These are phyloP conservation scores for Aspergillus nanangensis DNA, from an alignment of 495 filamentous ascomycete species.

Conservation along the genomic window DNA sequence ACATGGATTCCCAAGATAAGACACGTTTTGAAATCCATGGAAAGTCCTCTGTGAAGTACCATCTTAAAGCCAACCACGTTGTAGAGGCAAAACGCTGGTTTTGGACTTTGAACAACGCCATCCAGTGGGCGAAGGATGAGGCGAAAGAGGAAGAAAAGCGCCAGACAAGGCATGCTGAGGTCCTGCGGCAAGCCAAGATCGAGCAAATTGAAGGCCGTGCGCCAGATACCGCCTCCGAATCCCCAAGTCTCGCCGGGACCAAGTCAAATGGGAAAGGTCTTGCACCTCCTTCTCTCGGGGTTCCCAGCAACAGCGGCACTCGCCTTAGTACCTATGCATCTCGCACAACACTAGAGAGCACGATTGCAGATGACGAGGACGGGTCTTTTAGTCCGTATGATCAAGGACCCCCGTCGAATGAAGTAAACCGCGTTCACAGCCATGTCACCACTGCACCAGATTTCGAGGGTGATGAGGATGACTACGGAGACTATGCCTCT, in stretches of 20 bases:
- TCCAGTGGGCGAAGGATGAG: constrained; percentile 97
- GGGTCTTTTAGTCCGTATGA: constrained; percentile 55
- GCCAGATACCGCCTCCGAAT: constrained; percentile 28
- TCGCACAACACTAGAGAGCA: constrained; percentile 46
- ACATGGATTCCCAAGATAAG: constrained; percentile 96
- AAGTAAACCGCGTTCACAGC: constrained; percentile 44
- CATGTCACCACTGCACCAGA: constrained; percentile 41
- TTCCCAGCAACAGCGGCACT: constrained; percentile 32
- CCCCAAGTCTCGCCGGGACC: constrained; percentile 16
- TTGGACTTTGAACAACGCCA: constrained; percentile 97
- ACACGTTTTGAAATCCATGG: constrained; percentile 95
- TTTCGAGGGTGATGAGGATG: constrained; percentile 72
- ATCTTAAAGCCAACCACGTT: constrained; percentile 92
- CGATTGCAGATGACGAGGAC: constrained; percentile 50
- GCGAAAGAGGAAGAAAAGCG: constrained; percentile 81
- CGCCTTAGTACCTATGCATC: constrained; percentile 42
- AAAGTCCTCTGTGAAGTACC: constrained; percentile 98
- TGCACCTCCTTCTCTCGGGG: constrained; percentile 26
- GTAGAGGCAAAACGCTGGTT: constrained; percentile 64
- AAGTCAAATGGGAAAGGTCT: constrained; percentile 38
- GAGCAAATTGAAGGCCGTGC: constrained; percentile 47
- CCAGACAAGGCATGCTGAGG: constrained; percentile 66
- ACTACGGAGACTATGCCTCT: constrained; percentile 78
- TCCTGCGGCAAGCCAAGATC: constrained; percentile 69
- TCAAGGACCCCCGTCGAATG: constrained; percentile 48